Base-by-base conservation (phyloP, 2,329 filamentous ascomycete genomes). In the Epicoccum sorghinum region DNA sequence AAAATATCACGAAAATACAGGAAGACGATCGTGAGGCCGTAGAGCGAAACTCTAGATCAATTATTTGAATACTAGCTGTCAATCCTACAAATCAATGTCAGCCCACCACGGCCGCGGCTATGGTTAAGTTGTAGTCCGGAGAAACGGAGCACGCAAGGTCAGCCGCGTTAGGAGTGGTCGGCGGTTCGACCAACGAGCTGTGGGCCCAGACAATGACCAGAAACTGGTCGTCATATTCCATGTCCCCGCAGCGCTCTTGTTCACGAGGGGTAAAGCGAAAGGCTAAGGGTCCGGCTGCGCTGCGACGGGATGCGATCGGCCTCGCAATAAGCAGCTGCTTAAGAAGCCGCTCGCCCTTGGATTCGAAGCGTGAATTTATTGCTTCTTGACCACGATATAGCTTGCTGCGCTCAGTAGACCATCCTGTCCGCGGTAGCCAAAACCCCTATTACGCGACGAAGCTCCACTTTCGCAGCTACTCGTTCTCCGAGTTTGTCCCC, bases 171-270 rank as follows among this genome's bases (percentile, higher is more conserved):
- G 61, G 55, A 55, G 48, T 58, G 60, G 59, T 48, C 45, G 52
- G 44, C 57, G 53, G 55, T 46, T 54, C 41, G 43, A 50, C 46
- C 38, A 47, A 57, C 29, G 44, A 56, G 53, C 53, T 52, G 65
- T 63, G 68, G 67, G 61, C 58, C 68, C 61, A 68, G 63, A 67
- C 68, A 69, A 66, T 67, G 61, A 51, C 55, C 54, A 61, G 48
- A 50, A 44, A 55, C 42, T 40, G 53, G 58, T 70, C 67, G 66
- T 70, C 70, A 67, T 64, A 61, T 65, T 67, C 68, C 69, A 62
- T 69, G 64, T 68, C 66, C 68, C 67, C 67, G 67, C 67, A 65
- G 65, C 59, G 33, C 50, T 40, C 41, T 47, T 30, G 58, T 50
- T 57, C 58, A 61, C 62, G 67, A 70, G 67, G 67, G 64, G 66